phyloP scores from a whole-genome alignment of 169 alveolate genomes.

The Plasmodium adleri region DNA sequence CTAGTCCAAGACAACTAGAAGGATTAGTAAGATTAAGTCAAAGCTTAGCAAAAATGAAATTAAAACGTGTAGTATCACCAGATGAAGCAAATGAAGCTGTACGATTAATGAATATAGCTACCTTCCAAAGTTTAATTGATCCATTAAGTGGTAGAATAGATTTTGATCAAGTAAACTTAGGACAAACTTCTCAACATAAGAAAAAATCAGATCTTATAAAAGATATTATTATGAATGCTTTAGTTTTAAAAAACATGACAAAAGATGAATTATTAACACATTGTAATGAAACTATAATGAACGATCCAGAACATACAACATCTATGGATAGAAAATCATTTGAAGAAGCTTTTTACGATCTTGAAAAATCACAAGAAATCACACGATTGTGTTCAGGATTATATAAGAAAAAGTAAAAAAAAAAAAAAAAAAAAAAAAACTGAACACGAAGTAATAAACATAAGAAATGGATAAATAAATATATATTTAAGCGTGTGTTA shows the following conservation, averaged over 20 bases:
- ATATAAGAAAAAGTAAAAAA: slow-evolving; percentile 50
- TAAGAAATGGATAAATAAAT: background rate
- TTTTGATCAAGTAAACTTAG: slow-evolving; percentile 96
- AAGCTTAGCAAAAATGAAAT: slow-evolving; percentile 97
- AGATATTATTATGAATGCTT: slow-evolving; percentile 69
- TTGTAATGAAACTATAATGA: slow-evolving; percentile 72
- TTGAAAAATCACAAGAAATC: slow-evolving; percentile 72
- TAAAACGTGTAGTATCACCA: slow-evolving; percentile 89
- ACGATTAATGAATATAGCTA: slow-evolving; percentile 97
- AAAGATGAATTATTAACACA: slow-evolving; percentile 70
- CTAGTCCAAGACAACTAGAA: slow-evolving; percentile 98
- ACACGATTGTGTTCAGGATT: slow-evolving; percentile 72
- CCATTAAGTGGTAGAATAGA: slow-evolving; percentile 98
- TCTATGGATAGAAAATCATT: slow-evolving; percentile 74
- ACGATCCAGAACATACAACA: slow-evolving; percentile 30
- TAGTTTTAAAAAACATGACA: slow-evolving; percentile 65
- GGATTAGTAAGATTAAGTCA: slow-evolving; percentile 97
- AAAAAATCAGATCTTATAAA: slow-evolving; percentile 72
- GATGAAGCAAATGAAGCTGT: slow-evolving; percentile 98
- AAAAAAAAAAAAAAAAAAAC: background rate
- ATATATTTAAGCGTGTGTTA: no score
- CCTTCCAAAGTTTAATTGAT: slow-evolving; percentile 98
- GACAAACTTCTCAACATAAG: slow-evolving; percentile 84
- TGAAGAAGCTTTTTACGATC: slow-evolving; percentile 76
- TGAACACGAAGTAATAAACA: background rate